Evolutionary conservation across 2,329 filamentous ascomycete genomes (phyloP).

Genomic region (Nigrospora sphaerica): DNA sequence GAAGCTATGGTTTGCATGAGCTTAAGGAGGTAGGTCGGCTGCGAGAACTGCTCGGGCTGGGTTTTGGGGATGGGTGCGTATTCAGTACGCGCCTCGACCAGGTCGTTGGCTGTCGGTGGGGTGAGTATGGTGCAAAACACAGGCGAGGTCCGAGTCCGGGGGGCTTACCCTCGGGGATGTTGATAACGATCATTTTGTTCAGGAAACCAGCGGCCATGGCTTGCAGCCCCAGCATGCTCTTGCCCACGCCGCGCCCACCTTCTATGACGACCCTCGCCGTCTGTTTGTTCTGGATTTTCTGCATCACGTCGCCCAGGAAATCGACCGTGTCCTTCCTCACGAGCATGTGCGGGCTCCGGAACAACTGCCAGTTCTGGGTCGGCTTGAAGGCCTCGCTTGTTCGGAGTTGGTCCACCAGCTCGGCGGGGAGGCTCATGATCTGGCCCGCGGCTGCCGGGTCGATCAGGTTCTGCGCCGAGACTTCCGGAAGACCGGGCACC

Average conservation of each 20-base stretch:
- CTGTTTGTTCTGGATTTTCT: constrained; percentile 44
- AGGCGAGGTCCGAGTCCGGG: constrained; percentile 1
- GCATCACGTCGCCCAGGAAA: constrained; percentile 56
- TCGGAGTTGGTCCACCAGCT: constrained; percentile 71
- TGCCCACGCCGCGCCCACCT: constrained; percentile 70
- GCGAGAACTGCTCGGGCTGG: constrained; percentile 59
- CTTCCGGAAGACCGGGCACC: constrained; percentile 58
- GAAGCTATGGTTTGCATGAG: constrained; percentile 67
- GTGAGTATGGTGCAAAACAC: neutral
- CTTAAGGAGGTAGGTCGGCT: constrained; percentile 69
- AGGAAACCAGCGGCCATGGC: constrained; percentile 74
- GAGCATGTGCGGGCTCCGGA: constrained; percentile 72
- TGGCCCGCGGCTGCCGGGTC: constrained; percentile 51
- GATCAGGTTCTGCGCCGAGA: constrained; percentile 49
- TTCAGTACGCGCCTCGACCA: constrained; percentile 72
- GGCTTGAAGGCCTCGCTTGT: constrained; percentile 86
- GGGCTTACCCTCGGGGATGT: constrained; percentile 74
- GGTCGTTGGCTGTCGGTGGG: constrained; percentile 55
- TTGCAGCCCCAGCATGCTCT: constrained; percentile 81
- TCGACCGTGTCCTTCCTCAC: constrained; percentile 72
- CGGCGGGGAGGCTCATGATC: constrained; percentile 62
- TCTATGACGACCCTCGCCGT: constrained; percentile 60
- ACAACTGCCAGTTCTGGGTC: constrained; percentile 81
- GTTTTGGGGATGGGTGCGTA: constrained; percentile 61
- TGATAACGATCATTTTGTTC: constrained; percentile 82